phyloP scores from a whole-genome alignment of 805 yeast species.

The Ogataea pini region DNA sequence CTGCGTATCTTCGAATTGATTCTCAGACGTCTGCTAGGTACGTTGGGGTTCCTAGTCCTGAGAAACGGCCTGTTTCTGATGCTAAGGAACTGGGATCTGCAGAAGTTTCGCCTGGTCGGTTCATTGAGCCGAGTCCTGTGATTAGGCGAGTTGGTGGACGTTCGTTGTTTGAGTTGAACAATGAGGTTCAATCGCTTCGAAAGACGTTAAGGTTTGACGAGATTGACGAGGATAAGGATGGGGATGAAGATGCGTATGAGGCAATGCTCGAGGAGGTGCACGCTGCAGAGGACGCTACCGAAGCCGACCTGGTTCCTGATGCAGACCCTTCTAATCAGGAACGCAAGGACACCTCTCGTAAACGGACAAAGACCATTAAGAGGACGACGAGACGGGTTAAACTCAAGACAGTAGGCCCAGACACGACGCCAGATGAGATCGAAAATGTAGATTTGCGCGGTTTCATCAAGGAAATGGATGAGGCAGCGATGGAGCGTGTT shows the following conservation, averaged over 20 bases:
- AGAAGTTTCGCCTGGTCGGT: slow-evolving; percentile 18
- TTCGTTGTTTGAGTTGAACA: slow-evolving; percentile 46
- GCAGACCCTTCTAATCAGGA: slow-evolving; percentile 4
- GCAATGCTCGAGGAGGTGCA: slow-evolving; percentile 22
- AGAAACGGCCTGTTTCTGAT: slow-evolving; percentile 6
- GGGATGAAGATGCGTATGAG: slow-evolving; percentile 12
- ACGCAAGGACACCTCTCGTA: slow-evolving; percentile 13
- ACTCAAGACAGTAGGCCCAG: slow-evolving; percentile 41
- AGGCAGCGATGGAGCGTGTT: slow-evolving; percentile 16
- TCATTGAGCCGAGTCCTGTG: slow-evolving; percentile 36
- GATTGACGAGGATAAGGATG: slow-evolving; percentile 21
- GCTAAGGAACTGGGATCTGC: neutral
- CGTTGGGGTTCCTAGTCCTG: slow-evolving; percentile 11
- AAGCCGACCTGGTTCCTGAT: too few species aligned
- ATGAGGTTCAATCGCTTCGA: slow-evolving; percentile 44
- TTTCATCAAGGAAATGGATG: slow-evolving; percentile 37
- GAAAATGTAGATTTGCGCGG: slow-evolving; percentile 44
- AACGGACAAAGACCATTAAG: slow-evolving; percentile 37
- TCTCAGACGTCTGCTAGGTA: slow-evolving; percentile 13
- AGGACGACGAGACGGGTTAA: slow-evolving; percentile 54
- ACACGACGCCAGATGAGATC: slow-evolving; percentile 32
- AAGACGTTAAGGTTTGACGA: slow-evolving; percentile 23
- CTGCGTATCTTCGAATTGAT: slow-evolving; percentile 24
- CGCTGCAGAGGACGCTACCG: too few species aligned
- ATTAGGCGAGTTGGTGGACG: slow-evolving; percentile 28